A percentile compares a stretch with the other conserved stretches of the same genome.
These are phyloP conservation scores for Polychytrium aggregatum DNA, from an alignment of 192 early-diverging fungal species.

Conservation along the genomic window DNA sequence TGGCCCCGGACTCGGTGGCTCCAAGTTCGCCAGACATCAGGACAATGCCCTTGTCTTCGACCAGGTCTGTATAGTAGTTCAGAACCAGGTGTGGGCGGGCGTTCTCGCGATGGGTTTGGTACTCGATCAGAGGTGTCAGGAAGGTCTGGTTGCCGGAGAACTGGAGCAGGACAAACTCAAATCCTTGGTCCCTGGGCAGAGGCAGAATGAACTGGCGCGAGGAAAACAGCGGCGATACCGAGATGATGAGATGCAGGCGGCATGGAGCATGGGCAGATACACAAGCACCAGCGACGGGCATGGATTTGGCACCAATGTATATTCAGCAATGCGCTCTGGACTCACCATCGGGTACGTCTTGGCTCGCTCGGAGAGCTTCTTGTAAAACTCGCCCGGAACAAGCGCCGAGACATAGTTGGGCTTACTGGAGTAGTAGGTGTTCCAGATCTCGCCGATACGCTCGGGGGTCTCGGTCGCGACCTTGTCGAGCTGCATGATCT, in stretches of 20 bases:
- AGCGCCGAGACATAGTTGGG: slow-evolving; percentile 51
- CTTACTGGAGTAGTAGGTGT: slow-evolving; percentile 51
- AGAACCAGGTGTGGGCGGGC: slow-evolving; percentile 74
- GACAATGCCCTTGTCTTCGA: slow-evolving; percentile 69
- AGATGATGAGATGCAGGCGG: no score
- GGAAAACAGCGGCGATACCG: no score
- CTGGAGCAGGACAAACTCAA: slow-evolving; percentile 82
- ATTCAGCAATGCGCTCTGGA: background rate
- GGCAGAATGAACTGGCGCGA: slow-evolving; percentile 68
- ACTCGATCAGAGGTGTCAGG: slow-evolving; percentile 74
- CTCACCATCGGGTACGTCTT: slow-evolving; percentile 46
- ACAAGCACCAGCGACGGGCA: no score
- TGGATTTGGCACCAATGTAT: background rate
- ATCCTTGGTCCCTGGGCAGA: slow-evolving; percentile 61
- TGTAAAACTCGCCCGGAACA: slow-evolving; percentile 51
- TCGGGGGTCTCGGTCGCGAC: slow-evolving; percentile 12
- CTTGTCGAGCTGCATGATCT: slow-evolving; percentile 28
- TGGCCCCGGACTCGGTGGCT: slow-evolving; percentile 28
- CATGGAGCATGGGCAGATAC: no score
- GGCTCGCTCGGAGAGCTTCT: slow-evolving; percentile 35
- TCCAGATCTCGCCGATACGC: slow-evolving; percentile 57
- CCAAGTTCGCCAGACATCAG: slow-evolving; percentile 79
- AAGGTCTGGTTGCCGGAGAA: slow-evolving; percentile 73
- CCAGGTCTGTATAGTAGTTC: slow-evolving; percentile 79
- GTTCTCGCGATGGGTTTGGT: slow-evolving; percentile 67